Percentiles rank a stretch among this genome's conserved stretches.
phyloP scores from a whole-genome alignment of 1,139 yeast species.

The Trichomonascaceae sp. region DNA sequence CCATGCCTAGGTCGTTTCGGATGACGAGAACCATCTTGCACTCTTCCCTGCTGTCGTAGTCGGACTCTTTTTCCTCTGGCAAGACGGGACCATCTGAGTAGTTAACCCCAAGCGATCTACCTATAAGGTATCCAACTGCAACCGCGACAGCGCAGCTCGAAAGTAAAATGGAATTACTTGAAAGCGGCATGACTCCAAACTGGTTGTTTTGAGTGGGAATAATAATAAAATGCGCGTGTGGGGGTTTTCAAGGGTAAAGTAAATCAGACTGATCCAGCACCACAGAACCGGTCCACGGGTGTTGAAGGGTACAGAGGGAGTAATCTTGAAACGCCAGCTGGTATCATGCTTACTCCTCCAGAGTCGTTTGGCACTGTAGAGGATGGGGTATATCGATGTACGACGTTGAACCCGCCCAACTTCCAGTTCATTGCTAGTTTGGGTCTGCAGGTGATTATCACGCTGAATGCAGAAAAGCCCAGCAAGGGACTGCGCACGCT shows the following conservation, averaged over 20 bases:
- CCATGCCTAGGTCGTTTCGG: slow-evolving; percentile 82
- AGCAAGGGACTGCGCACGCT: slow-evolving; percentile 37
- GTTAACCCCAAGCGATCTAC: no score
- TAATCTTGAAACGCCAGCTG: no score
- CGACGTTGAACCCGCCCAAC: slow-evolving; percentile 49
- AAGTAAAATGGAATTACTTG: background rate
- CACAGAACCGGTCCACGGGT: no score
- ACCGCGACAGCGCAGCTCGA: background rate
- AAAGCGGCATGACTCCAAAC: no score
- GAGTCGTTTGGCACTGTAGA: slow-evolving; percentile 50
- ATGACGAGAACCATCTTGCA: slow-evolving; percentile 82
- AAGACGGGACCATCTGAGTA: no score
- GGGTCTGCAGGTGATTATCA: slow-evolving; percentile 53
- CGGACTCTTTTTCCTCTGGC: no score
- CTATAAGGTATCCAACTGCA: background rate
- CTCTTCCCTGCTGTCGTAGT: slow-evolving; percentile 27
- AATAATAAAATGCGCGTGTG: no score
- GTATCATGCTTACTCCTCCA: slow-evolving; percentile 42
- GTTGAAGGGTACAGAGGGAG: no score
- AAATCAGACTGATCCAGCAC: no score
- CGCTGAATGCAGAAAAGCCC: slow-evolving; percentile 49
- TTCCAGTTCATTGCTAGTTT: slow-evolving; percentile 67
- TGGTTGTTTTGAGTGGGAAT: no score
- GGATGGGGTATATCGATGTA: slow-evolving; percentile 44
- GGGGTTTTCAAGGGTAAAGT: no score